Evolutionary conservation across 768 basidiomycete genomes (phyloP), one percentile per base, ranked within the genome.

Genomic region (Suillus ampliporus): DNA sequence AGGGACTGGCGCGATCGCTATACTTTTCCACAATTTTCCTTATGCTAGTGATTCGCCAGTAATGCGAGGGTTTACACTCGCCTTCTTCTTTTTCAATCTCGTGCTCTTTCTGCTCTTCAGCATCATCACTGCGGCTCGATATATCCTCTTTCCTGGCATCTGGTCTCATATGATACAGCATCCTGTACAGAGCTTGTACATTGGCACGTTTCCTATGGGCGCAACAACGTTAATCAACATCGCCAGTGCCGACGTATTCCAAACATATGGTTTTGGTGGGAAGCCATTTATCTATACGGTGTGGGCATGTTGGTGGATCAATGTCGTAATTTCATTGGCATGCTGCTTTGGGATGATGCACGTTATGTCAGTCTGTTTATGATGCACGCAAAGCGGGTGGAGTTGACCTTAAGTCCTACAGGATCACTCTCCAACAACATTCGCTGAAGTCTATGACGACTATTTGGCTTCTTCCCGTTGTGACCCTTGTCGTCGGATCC

Each of bases 401-500:
- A 7, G 14, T 28, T 35, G 6, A 48, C 31, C 59, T 43, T 34
- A 59, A 56, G 43, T 17, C 5, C 3, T 37, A 1, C 82, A 90
- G 84, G 86, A 73, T 84, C 74, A 72, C 79, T 43, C 68, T 83
- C n/a, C 89, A 92, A 21, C 76, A 78, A 7, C 88, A 92, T 69
- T 74, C 85, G 0, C 68, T 88, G 6, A 77, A 82, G 47, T 70
- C 76, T 2, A 83, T 92, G 82, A 86, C 86, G 0, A 76, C 87
- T 26, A 72, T 80, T 23, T 93, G 91, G 91, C 78, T 93, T 9
- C 86, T 94, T 35, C 92, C 92, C 0, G 84, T 91, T 13, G 88
- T 94, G 4, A 85, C 91, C 0, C 80, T 89, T 17, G 83, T 90
- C 48, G 92, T 94, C 69, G 85, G 84, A 2, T 81, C 89, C 1